phyloP scores from a whole-genome alignment of 306 rosid genomes.

The Vigna unguiculata region DNA sequence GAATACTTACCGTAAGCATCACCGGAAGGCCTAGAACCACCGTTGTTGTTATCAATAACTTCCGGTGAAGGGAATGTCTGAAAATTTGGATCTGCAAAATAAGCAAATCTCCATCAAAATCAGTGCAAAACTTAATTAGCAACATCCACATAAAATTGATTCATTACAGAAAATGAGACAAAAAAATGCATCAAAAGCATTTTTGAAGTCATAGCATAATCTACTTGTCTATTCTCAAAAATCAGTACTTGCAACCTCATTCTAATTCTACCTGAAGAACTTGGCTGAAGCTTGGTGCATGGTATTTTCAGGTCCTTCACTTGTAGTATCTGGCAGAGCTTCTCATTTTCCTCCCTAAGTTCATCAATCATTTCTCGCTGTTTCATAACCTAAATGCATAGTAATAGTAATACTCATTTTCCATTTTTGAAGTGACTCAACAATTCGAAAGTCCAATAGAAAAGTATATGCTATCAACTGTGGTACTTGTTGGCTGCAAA shows the following conservation, averaged over 20 bases:
- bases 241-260: conserved; percentile 6
- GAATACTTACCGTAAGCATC: no score
- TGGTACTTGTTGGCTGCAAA: neutral
- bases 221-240: conserved; percentile 35
- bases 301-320: conserved; percentile 72
- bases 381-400: conserved; percentile 62
- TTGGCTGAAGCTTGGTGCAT: conserved; percentile 57
- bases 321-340: conserved; percentile 70
- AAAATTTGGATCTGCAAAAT: conserved; percentile 70
- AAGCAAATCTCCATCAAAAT: no score
- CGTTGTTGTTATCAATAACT: conserved; percentile 74
- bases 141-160: no score
- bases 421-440: conserved; percentile 4
- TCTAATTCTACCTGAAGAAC: conserved; percentile 55
- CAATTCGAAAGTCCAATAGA: neutral
- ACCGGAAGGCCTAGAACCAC: conserved; percentile 54
- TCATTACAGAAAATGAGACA: no score
- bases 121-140: no score
- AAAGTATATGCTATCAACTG: neutral
- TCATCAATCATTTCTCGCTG: conserved; percentile 78
- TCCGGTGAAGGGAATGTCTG: conserved; percentile 88
- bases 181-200: no score
- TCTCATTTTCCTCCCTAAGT: conserved; percentile 73
- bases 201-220: no score
- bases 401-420: neutral